Evolutionary conservation across 1,284 basidiomycete genomes (phyloP).

Genomic region (Marasmius tenuissimus): DNA sequence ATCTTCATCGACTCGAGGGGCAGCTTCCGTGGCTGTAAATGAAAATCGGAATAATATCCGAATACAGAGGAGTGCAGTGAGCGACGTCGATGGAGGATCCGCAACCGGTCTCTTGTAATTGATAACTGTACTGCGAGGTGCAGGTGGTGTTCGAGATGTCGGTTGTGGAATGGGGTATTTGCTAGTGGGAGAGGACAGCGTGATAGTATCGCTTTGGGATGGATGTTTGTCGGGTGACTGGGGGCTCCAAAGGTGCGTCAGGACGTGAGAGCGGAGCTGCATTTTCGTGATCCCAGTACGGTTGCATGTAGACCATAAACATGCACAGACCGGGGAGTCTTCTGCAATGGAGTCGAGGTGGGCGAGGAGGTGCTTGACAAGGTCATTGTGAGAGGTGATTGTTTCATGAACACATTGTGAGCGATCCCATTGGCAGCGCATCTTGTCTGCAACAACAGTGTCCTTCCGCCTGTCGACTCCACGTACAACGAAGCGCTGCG

Average conservation of each 20-base stretch:
- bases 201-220: conserved; percentile 68
- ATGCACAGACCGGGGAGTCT: conserved; percentile 47
- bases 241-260: conserved; percentile 68
- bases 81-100: conserved; percentile 70
- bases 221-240: conserved; percentile 56
- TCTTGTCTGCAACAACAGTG: conserved; percentile 49
- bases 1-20: conserved; percentile 72
- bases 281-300: conserved; percentile 45
- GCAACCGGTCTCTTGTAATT: conserved; percentile 52
- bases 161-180: conserved; percentile 60
- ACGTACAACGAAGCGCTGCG: conserved; percentile 76
- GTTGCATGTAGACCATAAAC: conserved; percentile 67
- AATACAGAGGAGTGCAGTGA: conserved; percentile 74
- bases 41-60: conserved; percentile 75
- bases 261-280: conserved; percentile 59
- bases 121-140: conserved; percentile 57
- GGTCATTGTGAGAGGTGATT: conserved; percentile 50
- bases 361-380: conserved; percentile 69
- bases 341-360: conserved; percentile 42
- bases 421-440: conserved; percentile 70
- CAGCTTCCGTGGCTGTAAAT: conserved; percentile 67
- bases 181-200: conserved; percentile 51
- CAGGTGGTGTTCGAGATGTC: conserved; percentile 62
- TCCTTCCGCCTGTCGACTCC: conserved; percentile 73
- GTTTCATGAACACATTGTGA: conserved; percentile 49